A percentile compares a stretch with the other conserved stretches of the same genome.
phyloP scores from a whole-genome alignment of 352 stramenopile genomes.

The Globisporangium canariense region DNA sequence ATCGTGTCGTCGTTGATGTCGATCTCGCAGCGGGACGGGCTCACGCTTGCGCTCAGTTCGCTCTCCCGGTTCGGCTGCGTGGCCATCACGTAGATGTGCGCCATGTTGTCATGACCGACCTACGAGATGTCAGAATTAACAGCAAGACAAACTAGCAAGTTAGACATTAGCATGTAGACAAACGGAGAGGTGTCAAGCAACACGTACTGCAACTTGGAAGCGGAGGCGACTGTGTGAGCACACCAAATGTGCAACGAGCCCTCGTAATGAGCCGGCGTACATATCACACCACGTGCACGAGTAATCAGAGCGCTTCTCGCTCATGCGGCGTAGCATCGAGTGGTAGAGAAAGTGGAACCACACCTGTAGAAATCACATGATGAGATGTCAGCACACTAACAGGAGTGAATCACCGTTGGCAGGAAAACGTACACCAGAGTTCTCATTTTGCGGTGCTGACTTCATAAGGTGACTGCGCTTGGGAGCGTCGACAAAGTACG shows the following conservation, averaged over 20 bases:
- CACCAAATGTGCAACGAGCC: slow-evolving; percentile 71
- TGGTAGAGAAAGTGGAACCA: slow-evolving; percentile 87
- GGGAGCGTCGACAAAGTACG: slow-evolving; percentile 17
- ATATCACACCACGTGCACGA: slow-evolving; percentile 84
- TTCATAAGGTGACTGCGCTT: slow-evolving; percentile 17
- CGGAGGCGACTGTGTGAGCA: slow-evolving; percentile 76
- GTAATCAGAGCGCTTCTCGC: slow-evolving; percentile 78
- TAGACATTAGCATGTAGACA: not conserved
- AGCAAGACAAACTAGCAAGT: not conserved
- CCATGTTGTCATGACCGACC: slow-evolving; percentile 75
- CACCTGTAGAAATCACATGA: slow-evolving; percentile 30
- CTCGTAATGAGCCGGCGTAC: slow-evolving; percentile 66
- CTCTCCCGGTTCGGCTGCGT: slow-evolving; percentile 26
- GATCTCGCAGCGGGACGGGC: slow-evolving; percentile 48
- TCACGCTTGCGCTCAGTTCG: slow-evolving; percentile 22
- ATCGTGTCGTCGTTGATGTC: slow-evolving; percentile 46
- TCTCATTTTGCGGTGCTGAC: slow-evolving; percentile 10
- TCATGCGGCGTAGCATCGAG: slow-evolving; percentile 74
- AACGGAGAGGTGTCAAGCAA: not conserved
- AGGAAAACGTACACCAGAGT: slow-evolving; percentile 10
- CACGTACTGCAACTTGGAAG: slow-evolving; percentile 65
- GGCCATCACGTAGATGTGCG: slow-evolving; percentile 81
- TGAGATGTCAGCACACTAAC: not conserved
- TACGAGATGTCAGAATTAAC: slow-evolving; percentile 12
- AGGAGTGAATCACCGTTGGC: not conserved